phyloP scores from a whole-genome alignment of 352 stramenopile genomes.

The Phytophthora fragariae region DNA sequence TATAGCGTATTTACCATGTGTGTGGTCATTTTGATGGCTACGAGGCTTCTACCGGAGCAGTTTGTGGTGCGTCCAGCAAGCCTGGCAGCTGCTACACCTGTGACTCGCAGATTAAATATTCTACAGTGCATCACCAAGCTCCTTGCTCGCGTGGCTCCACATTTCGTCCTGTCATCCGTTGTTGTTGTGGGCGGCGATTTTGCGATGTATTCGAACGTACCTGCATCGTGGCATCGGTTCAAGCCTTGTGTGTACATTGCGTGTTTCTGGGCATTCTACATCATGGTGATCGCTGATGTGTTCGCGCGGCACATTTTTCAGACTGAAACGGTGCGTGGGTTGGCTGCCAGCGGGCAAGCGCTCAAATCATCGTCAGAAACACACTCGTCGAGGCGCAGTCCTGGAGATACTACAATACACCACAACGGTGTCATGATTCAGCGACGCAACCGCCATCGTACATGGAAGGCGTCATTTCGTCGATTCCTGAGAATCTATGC shows the following conservation, averaged over 20 bases:
- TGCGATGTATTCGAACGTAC: conserved; percentile 9
- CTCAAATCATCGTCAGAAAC: too few relatives aligned
- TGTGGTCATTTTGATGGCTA: too few relatives aligned
- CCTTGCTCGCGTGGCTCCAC: background rate
- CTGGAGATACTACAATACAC: too few relatives aligned
- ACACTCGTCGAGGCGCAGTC: too few relatives aligned
- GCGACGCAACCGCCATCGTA: background rate
- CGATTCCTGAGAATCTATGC: too few relatives aligned
- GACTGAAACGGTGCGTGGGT: conserved; percentile 18
- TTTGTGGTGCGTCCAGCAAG: background rate
- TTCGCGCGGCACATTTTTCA: conserved; percentile 18
- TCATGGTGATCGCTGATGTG: conserved; percentile 20
- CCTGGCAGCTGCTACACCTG: background rate
- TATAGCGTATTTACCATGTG: too few relatives aligned
- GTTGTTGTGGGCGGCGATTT: conserved; percentile 16
- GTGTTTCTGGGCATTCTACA: conserved; percentile 28
- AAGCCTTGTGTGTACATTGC: conserved; percentile 34
- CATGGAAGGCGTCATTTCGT: background rate
- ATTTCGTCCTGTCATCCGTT: conserved; percentile 13
- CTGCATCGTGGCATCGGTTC: conserved; percentile 16
- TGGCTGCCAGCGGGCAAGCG: background rate
- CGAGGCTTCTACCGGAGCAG: too few relatives aligned
- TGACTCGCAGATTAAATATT: conserved; percentile 7
- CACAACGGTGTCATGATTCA: background rate
- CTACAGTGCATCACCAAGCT: conserved; percentile 13